A percentile compares a stretch with the other conserved stretches of the same genome.
Conservation (phyloP, 2,329 filamentous ascomycete species). For the Fusarium proliferatum region DNA sequence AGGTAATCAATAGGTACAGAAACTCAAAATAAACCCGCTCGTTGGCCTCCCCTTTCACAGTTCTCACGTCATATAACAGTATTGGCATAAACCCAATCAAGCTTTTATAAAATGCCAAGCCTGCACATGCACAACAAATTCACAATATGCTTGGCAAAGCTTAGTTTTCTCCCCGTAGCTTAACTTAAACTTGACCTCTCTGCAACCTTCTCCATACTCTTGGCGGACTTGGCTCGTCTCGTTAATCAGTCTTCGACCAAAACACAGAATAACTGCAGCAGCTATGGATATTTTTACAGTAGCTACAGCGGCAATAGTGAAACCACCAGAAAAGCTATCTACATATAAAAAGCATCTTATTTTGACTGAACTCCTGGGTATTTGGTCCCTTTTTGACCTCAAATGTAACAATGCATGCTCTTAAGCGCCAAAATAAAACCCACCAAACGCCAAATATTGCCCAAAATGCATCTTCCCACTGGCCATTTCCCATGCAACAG, state of each 20-base stretch:
- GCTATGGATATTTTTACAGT: neutral
- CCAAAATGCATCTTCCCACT: slow-evolving; percentile 23
- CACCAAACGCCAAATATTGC: slow-evolving; percentile 32
- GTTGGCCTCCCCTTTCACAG: neutral
- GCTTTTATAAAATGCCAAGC: slow-evolving; percentile 41
- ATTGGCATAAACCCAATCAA: slow-evolving; percentile 26
- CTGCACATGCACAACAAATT: slow-evolving; percentile 29
- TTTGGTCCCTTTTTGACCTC: slow-evolving; percentile 39
- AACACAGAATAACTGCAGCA: neutral
- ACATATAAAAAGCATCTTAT: neutral
- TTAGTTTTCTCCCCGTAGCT: slow-evolving; percentile 36
- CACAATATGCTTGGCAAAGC: slow-evolving; percentile 47
- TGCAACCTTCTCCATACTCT: slow-evolving; percentile 37
- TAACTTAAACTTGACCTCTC: slow-evolving; percentile 28
- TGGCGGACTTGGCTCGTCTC: slow-evolving; percentile 20
- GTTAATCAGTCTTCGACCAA: neutral
- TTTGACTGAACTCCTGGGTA: slow-evolving; percentile 42
- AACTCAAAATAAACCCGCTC: neutral
- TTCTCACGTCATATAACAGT: slow-evolving; percentile 21
- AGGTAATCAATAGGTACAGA: no score
- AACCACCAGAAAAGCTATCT: neutral
- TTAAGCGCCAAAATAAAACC: slow-evolving; percentile 23
- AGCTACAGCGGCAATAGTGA: neutral
- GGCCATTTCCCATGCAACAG: slow-evolving; percentile 21
- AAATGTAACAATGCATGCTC: slow-evolving; percentile 31